Evolutionary conservation across 108 stramenopile genomes (phyloP).

Genomic region (Nannochloropsis salina): DNA sequence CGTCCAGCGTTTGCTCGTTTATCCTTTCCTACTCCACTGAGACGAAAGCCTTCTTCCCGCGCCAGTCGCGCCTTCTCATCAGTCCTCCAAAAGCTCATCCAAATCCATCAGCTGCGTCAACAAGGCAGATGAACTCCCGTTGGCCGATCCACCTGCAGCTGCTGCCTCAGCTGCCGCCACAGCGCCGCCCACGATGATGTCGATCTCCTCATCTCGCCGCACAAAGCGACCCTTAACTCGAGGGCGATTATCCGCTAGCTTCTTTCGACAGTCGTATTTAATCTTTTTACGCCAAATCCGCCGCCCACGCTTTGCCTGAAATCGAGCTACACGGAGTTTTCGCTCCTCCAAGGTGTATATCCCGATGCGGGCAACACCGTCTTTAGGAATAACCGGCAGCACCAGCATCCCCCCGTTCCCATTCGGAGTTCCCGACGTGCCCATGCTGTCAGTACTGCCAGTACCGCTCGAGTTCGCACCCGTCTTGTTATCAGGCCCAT

Average conservation of each 20-base stretch:
- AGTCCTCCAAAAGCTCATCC: not conserved
- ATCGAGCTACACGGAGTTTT: constrained; percentile 78
- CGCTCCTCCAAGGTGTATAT: constrained; percentile 90
- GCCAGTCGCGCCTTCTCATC: not conserved
- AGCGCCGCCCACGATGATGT: not conserved
- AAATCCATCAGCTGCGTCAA: not conserved
- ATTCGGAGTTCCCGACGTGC: not conserved
- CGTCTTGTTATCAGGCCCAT: not conserved
- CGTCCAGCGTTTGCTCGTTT: no score
- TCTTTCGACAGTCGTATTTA: constrained; percentile 98
- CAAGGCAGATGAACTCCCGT: not conserved
- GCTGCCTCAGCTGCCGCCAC: not conserved
- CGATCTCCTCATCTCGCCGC: constrained; percentile 44
- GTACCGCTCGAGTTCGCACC: not conserved
- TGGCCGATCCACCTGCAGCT: not conserved
- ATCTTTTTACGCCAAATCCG: constrained; percentile 96
- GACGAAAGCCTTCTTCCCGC: not conserved
- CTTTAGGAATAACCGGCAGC: constrained; percentile 21
- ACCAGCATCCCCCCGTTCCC: constrained; percentile 18
- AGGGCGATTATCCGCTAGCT: constrained; percentile 91
- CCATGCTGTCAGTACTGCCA: not conserved
- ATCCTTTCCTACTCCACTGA: no score
- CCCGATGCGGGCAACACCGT: constrained; percentile 55
- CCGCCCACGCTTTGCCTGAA: constrained; percentile 85
- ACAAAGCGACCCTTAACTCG: constrained; percentile 98